Evolutionary conservation across 805 yeast species (phyloP).

Genomic region (Pichia cabralensis): DNA sequence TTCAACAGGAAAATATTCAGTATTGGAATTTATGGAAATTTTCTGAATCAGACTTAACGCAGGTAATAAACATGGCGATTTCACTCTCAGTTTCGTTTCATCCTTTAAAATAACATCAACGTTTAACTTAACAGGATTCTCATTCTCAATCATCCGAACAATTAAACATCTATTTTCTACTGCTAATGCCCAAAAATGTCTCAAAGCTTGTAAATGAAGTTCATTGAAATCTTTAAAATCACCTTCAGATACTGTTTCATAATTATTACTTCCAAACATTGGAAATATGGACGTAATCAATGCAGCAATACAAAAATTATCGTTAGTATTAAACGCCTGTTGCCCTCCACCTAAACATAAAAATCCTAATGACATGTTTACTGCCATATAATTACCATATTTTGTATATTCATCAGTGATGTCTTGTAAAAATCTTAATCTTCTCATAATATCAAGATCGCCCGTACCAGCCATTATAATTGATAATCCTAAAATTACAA

Average conservation of each 20-base stretch:
- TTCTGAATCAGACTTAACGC: constrained; percentile 37
- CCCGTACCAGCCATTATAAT: constrained; percentile 88
- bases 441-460: constrained; percentile 64
- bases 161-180: constrained; percentile 76
- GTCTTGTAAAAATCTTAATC: constrained; percentile 64
- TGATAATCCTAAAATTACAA: constrained; percentile 54
- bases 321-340: constrained; percentile 54
- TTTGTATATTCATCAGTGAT: constrained; percentile 30
- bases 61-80: constrained; percentile 67
- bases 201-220: constrained; percentile 70
- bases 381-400: constrained; percentile 68
- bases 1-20: constrained; percentile 43
- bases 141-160: constrained; percentile 57
- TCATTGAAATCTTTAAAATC: constrained; percentile 17
- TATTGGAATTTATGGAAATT: constrained; percentile 30
- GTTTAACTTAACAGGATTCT: constrained; percentile 41
- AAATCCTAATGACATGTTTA: constrained; percentile 78
- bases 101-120: constrained; percentile 27
- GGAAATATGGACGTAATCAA: constrained; percentile 75
- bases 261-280: constrained; percentile 39
- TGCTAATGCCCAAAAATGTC: constrained; percentile 86
- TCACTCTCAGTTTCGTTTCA: constrained; percentile 26
- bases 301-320: constrained; percentile 56
- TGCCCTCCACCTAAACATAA: constrained; percentile 90
- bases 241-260: constrained; percentile 3